These are phyloP conservation scores for Trapa bicornis DNA, from an alignment of 345 rosid species.

Conservation along the genomic window DNA sequence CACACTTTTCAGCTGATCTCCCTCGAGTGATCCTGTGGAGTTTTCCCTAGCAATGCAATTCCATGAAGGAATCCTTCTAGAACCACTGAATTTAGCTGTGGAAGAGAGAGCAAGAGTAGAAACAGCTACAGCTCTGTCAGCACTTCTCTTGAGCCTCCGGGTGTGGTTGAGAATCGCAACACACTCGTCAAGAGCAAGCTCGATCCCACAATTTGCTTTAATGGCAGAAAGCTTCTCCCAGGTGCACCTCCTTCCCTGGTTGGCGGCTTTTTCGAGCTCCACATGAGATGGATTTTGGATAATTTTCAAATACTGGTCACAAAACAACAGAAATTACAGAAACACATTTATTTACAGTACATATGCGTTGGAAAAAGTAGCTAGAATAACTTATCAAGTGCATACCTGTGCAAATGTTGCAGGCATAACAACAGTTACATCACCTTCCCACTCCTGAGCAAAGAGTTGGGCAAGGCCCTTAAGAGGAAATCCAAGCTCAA, in stretches of 20 bases:
- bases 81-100: constrained; percentile 57
- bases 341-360: not conserved
- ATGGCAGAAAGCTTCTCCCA: constrained; percentile 99
- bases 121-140: constrained; percentile 67
- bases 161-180: constrained; percentile 84
- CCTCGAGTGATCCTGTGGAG: constrained; percentile 87
- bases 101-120: constrained; percentile 48
- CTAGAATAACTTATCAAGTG: not conserved
- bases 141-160: constrained; percentile 90
- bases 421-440: constrained; percentile 95
- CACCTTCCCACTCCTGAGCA: constrained; percentile 99
- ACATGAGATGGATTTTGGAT: constrained; percentile 69
- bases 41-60: constrained; percentile 90
- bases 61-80: constrained; percentile 94
- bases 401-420: constrained; percentile 93
- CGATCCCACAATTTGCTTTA: constrained; percentile 91
- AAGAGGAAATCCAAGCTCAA: constrained; percentile 84
- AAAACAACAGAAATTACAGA: not conserved
- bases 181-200: constrained; percentile 92
- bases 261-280: constrained; percentile 74
- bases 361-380: no score
- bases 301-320: constrained; percentile 62
- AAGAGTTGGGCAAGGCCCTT: constrained; percentile 88
- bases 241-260: constrained; percentile 95
- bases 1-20: constrained; percentile 31